phyloP scores from a whole-genome alignment of 495 filamentous ascomycete genomes.

The Rusavskia elegans region DNA sequence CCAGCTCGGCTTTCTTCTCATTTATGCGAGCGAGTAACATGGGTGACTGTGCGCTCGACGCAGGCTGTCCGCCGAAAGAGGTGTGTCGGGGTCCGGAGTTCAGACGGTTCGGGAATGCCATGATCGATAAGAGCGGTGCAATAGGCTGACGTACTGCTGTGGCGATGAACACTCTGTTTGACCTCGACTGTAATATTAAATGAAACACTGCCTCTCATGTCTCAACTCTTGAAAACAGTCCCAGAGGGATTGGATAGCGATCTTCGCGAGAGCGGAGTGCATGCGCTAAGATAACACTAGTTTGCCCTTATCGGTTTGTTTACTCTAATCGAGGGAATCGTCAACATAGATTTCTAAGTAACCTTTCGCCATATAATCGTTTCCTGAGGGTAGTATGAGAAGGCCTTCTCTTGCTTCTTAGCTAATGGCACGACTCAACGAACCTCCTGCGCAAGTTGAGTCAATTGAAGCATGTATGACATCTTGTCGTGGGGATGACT shows the following conservation, averaged over 20 bases:
- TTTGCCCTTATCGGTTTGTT: neutral
- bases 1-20: conserved; percentile 86
- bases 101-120: conserved; percentile 42
- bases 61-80: conserved; percentile 29
- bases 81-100: conserved; percentile 46
- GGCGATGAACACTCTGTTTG: no score
- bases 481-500: neutral
- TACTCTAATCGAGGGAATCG: neutral
- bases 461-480: conserved; percentile 67
- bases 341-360: no score
- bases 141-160: no score
- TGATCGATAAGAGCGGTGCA: conserved; percentile 9
- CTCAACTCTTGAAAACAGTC: neutral
- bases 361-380: neutral
- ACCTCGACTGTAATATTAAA: no score
- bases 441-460: conserved; percentile 50
- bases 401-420: neutral
- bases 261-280: neutral
- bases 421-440: conserved; percentile 83
- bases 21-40: conserved; percentile 73
- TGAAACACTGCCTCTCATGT: neutral
- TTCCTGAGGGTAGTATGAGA: neutral
- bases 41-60: conserved; percentile 43
- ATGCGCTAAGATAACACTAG: neutral
- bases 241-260: neutral